A percentile compares a stretch with the other conserved stretches of the same genome.
These are phyloP conservation scores for Ogataea paradorogensis DNA, from an alignment of 805 yeast species.

Conservation along the genomic window DNA sequence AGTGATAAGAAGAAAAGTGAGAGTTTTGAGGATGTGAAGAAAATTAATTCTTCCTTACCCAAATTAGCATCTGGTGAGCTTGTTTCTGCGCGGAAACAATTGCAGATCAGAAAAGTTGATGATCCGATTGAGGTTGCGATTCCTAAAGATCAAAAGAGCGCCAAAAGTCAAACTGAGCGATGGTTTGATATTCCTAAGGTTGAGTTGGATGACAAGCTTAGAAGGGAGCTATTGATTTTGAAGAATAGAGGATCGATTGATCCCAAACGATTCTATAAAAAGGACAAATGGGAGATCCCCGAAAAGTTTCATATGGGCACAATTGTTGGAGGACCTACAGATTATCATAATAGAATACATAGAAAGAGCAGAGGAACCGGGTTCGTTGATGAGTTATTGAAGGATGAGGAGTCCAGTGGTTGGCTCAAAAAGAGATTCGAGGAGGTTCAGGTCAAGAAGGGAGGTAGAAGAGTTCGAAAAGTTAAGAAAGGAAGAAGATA, in stretches of 20 bases:
- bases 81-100: conserved; percentile 14
- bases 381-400: conserved; percentile 77
- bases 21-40: conserved; percentile 28
- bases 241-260: conserved; percentile 89
- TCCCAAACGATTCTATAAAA: conserved; percentile 93
- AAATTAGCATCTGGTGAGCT: conserved; percentile 33
- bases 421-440: conserved; percentile 83
- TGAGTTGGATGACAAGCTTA: conserved; percentile 66
- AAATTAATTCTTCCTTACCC: conserved; percentile 33
- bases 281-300: conserved; percentile 61
- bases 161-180: conserved; percentile 46
- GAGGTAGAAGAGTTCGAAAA: conserved; percentile 66
- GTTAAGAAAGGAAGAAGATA: conserved; percentile 19
- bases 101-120: conserved; percentile 27
- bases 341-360: conserved; percentile 67
- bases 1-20: conserved; percentile 23
- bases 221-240: conserved; percentile 73
- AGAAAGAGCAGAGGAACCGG: conserved; percentile 73
- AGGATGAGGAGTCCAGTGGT: conserved; percentile 62
- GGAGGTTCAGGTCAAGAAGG: conserved; percentile 72
- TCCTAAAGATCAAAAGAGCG: conserved; percentile 22
- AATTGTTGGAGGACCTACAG: conserved; percentile 76
- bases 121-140: conserved; percentile 41
- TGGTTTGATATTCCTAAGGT: conserved; percentile 84
- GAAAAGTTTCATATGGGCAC: conserved; percentile 83